A percentile compares a stretch with the other conserved stretches of the same genome.
These are phyloP conservation scores for Eimeria acervulina DNA, from an alignment of 169 alveolate species.

Conservation along the genomic window DNA sequence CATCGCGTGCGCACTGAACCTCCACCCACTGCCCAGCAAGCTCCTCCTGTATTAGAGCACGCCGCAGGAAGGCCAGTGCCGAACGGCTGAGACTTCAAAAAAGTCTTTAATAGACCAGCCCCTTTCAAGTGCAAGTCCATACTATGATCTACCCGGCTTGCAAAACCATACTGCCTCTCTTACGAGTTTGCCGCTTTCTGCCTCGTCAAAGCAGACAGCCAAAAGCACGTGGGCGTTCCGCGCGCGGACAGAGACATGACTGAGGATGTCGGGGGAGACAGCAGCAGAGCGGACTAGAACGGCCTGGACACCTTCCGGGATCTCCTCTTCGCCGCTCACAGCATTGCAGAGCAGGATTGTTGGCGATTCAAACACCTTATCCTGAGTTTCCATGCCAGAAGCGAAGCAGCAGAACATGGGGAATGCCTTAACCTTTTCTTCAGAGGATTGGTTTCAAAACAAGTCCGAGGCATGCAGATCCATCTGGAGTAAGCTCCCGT, in stretches of 20 bases:
- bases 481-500: background rate
- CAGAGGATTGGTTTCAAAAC: background rate
- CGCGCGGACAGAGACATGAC: slow-evolving; percentile 96
- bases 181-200: slow-evolving; percentile 69
- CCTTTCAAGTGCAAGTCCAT: background rate
- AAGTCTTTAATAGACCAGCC: background rate
- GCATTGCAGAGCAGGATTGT: slow-evolving; percentile 91
- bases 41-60: slow-evolving; percentile 60
- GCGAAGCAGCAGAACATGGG: background rate
- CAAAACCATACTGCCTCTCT: background rate
- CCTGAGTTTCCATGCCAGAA: slow-evolving; percentile 79
- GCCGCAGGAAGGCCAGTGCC: slow-evolving; percentile 5
- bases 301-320: slow-evolving; percentile 93
- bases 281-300: slow-evolving; percentile 92
- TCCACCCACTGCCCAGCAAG: slow-evolving; percentile 85
- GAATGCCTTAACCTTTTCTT: background rate
- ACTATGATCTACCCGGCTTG: background rate
- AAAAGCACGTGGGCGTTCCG: slow-evolving; percentile 93
- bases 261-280: slow-evolving; percentile 94
- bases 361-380: slow-evolving; percentile 87
- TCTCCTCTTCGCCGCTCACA: slow-evolving; percentile 96
- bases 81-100: background rate
- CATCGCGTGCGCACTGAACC: slow-evolving; percentile 80
- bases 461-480: background rate
- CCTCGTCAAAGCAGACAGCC: slow-evolving; percentile 90